Evolutionary conservation across 495 filamentous ascomycete genomes (phyloP).

Genomic region (Cercophora scortea): DNA sequence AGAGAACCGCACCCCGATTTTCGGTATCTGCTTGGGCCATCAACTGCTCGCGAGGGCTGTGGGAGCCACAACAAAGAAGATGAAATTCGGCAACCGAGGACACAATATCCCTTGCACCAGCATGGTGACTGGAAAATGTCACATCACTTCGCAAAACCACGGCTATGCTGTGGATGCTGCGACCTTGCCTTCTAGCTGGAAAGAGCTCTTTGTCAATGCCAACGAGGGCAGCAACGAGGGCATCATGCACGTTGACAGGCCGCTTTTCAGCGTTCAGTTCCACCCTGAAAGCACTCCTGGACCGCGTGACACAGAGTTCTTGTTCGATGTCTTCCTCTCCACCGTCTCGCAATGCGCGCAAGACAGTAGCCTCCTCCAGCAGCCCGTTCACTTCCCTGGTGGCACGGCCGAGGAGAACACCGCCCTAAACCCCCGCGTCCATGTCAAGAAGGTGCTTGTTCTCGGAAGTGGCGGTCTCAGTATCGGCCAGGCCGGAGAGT

Average conservation of each 20-base stretch:
- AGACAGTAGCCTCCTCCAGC: slow-evolving; percentile 52
- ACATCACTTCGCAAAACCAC: slow-evolving; percentile 98
- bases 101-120: slow-evolving; percentile 98
- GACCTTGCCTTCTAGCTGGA: slow-evolving; percentile 71
- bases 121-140: slow-evolving; percentile 85
- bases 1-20: slow-evolving; percentile 75
- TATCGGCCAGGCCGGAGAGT: slow-evolving; percentile 96
- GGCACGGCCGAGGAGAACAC: slow-evolving; percentile 70
- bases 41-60: slow-evolving; percentile 88
- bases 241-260: slow-evolving; percentile 75
- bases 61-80: slow-evolving; percentile 81
- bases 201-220: slow-evolving; percentile 92
- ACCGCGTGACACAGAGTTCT: slow-evolving; percentile 90
- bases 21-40: slow-evolving; percentile 95
- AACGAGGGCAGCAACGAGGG: slow-evolving; percentile 98
- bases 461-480: slow-evolving; percentile 90
- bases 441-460: slow-evolving; percentile 88
- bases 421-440: slow-evolving; percentile 63
- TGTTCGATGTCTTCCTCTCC: slow-evolving; percentile 94
- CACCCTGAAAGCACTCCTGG: slow-evolving; percentile 95
- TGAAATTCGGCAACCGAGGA: slow-evolving; percentile 98
- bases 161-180: slow-evolving; percentile 83
- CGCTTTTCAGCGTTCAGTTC: slow-evolving; percentile 98
- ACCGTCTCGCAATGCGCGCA: slow-evolving; percentile 60
- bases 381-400: slow-evolving; percentile 78